Evolutionary conservation across 192 early-diverging fungal species (phyloP), one percentile per base, ranked within the genome.

Genomic region (Linnemannia zychae): DNA sequence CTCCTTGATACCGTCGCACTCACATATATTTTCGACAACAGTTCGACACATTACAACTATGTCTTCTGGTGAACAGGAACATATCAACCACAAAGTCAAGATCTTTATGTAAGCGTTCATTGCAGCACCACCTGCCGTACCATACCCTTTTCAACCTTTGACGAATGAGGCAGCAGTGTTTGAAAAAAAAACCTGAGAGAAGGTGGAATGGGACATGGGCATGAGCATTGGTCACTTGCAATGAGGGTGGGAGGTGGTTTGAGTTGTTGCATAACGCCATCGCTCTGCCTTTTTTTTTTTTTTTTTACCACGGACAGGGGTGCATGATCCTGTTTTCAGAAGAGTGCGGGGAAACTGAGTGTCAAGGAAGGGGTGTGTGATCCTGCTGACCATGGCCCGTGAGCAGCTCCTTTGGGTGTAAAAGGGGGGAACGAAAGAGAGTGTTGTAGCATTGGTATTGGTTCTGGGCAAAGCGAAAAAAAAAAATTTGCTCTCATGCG

Each of bases 71-170:
- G 11, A 40, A n/a, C 57, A 44, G 31, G 16, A 68, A 24, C 53
- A 79, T 13, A 76, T 60, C 53, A 85, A 85, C 74, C 83, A 85
- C 47, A 85, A 85, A 72, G 78, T 85, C 74, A 85, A 85, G 77
- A 79, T 85, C 34, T 85, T 85, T 37, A 18, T 85, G 83, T 50
- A 72, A 79, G 83, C n/a, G n/a, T n/a, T n/a, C n/a, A n/a, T n/a
- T n/a, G n/a, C n/a, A n/a, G n/a, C n/a, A n/a, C n/a, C n/a, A n/a
- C 68, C 18, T 28, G 5, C 16, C 17, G 12, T 18, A 17, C 67
- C 38, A 20, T 31, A 22, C 36, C n/a, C 65, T n/a, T 24, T 67
- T 67, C 24, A 24, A 67, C 22, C 20, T 20, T n/a, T n/a, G n/a
- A n/a, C n/a, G 33, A 63, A 63, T 12, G 11, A 63, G n/a, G n/a